Evolutionary conservation across 805 yeast genomes (phyloP), one percentile per base, ranked within the genome.

Genomic region (Barnettozyma salicaria): DNA sequence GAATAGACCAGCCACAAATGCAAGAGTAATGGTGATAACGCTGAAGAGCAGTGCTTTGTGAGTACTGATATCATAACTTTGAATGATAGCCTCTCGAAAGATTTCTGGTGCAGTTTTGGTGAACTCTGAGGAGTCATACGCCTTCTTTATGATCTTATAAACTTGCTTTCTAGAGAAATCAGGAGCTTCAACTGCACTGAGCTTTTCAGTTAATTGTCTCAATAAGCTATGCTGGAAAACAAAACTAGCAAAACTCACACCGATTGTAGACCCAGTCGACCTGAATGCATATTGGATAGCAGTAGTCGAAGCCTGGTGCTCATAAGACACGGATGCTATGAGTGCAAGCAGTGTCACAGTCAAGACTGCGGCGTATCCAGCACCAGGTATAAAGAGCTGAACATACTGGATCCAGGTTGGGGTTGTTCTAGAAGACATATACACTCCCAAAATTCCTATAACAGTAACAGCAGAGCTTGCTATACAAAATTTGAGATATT

Each of bases 251-350:
- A 78, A 48, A 1, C 89, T 65, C 12, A 86, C 88, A 26, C 95
- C 95, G 33, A 85, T 59, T 0, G 92, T 82, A n/a, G 90, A 80
- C 0, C 95, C 95, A 1, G 88, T 79, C 8, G 90, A 80, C 52
- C 95, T 70, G 64, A 83, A 86, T 0, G 89, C 88, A 56, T 89
- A 88, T 53, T 86, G 95, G 40, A 89, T 83, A 0, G 95, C 84
- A 0, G 96, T 88, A 3, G 90, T 81, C 16, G 87, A 72, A 1
- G 96, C 95, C 58, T 86, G 95, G 51, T 68, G 72, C 36, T 72
- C 68, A 17, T 65, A 58, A 8, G 82, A 78, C 2, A 81, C 92
- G 2, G 92, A 74, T 0, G 92, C 79, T 37, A 86, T 81, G 59
- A 86, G 67, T 0, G 94, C 82, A 24, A 85, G 59, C 32, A 86